phyloP scores from a whole-genome alignment of 371 early-diverging fungal species.

The Batrachochytrium dendrobatidis region DNA sequence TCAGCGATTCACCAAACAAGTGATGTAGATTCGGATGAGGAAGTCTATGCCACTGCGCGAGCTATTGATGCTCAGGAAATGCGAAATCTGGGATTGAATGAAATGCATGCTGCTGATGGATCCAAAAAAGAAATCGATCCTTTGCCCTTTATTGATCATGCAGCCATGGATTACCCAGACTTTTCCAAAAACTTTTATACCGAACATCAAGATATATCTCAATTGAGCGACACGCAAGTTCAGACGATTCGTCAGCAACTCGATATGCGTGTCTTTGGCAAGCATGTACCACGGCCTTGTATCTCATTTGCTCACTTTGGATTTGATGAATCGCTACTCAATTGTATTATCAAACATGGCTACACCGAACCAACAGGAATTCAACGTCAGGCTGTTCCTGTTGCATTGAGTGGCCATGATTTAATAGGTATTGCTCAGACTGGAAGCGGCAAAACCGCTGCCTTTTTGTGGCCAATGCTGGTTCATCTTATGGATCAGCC shows the following conservation, averaged over 20 bases:
- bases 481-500: conserved; percentile 77
- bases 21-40: conserved; percentile 76
- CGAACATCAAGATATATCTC: conserved; percentile 58
- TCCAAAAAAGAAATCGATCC: conserved; percentile 58
- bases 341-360: conserved; percentile 70
- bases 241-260: conserved; percentile 41
- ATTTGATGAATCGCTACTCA: conserved; percentile 67
- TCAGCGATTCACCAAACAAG: conserved; percentile 19
- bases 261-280: conserved; percentile 43
- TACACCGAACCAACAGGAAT: conserved; percentile 96
- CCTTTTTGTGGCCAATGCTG: conserved; percentile 59
- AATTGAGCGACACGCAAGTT: conserved; percentile 49
- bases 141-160: conserved; percentile 61
- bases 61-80: conserved; percentile 52
- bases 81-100: conserved; percentile 2
- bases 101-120: neutral
- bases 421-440: conserved; percentile 98
- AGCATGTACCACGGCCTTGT: conserved; percentile 64
- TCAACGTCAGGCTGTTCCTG: conserved; percentile 95
- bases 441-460: conserved; percentile 55
- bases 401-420: conserved; percentile 85
- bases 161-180: conserved; percentile 58
- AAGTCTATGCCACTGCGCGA: conserved; percentile 78
- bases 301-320: conserved; percentile 82
- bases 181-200: conserved; percentile 79